Evolutionary conservation across 2,329 filamentous ascomycete genomes (phyloP), one percentile per base, ranked within the genome.

Genomic region (Dichotomopilus funicola): DNA sequence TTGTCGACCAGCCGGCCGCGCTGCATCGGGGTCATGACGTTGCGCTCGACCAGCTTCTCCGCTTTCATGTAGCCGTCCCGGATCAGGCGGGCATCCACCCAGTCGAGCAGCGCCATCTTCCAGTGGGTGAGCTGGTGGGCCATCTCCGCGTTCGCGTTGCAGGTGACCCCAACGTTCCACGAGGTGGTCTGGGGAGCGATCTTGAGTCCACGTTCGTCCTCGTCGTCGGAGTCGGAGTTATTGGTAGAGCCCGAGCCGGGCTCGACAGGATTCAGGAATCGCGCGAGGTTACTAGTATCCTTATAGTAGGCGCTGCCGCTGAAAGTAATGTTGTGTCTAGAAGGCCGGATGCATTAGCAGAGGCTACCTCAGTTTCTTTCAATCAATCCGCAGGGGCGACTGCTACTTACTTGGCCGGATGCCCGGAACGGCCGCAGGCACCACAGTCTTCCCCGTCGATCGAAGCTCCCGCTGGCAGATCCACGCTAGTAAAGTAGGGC

Each of bases 81-180:
- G 31, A 76, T 70, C 0, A 94, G 79, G 52, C 80, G 81, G 34
- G 78, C 76, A 31, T 86, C 75, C 0, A 91, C 84, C 78, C 81
- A 88, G 60, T 85, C 78, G 65, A 88, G 85, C n/a, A 92, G 80
- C 46, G 84, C 80, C 57, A 80, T 81, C 55, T 86, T 85, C 89
- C 89, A 91, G 70, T 94, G 89, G 4, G 83, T 78, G 3, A 92
- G 76, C 1, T 78, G 79, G 65, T 92, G 88, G 0, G 87, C 85
- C 41, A 85, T 85, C 60, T 83, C 76, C 0, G 88, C 87, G 48
- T 79, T 75, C 58, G 72, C 72, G 62, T 70, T 67, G 66, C 74
- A 77, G 10, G 70, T 67, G 10, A 60, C 62, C 36, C 74, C 74
- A 10, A 76, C 67, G 38, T 59, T 55, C 72, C 73, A 77, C 41